Evolutionary conservation across 805 yeast species (phyloP).

Genomic region (Candida adriatica): DNA sequence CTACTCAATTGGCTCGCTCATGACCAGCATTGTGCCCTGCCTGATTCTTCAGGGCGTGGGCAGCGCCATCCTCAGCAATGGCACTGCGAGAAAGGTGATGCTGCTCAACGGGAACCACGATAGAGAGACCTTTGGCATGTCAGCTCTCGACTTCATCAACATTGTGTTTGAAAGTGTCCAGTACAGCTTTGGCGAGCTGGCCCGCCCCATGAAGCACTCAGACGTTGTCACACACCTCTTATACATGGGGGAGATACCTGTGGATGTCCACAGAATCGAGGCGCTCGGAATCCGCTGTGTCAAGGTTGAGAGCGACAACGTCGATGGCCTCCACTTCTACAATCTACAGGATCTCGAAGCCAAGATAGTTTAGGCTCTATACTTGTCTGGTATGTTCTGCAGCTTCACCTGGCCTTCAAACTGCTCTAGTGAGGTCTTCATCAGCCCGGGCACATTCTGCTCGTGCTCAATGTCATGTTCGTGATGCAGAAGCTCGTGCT

Average conservation of each 20-base stretch:
- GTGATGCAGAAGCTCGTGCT: conserved; percentile 33
- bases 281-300: conserved; percentile 42
- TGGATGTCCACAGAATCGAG: conserved; percentile 36
- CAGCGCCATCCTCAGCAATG: conserved; percentile 38
- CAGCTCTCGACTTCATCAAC: conserved; percentile 50
- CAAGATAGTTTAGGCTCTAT: conserved; percentile 6
- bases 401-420: conserved; percentile 31
- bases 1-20: conserved; percentile 80
- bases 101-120: conserved; percentile 70
- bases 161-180: conserved; percentile 48
- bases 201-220: conserved; percentile 27
- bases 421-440: conserved; percentile 30
- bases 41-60: conserved; percentile 70
- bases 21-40: conserved; percentile 83
- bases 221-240: conserved; percentile 58
- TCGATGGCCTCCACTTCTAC: conserved; percentile 27
- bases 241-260: conserved; percentile 44
- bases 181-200: conserved; percentile 34
- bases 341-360: conserved; percentile 36
- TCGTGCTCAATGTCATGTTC: conserved; percentile 77
- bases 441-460: conserved; percentile 47
- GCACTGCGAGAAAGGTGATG: conserved; percentile 42
- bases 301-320: conserved; percentile 18
- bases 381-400: conserved; percentile 34
- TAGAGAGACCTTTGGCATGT: conserved; percentile 70